Conservation (phyloP, 2,329 filamentous ascomycete species). For the Chaetomium strumarium region DNA sequence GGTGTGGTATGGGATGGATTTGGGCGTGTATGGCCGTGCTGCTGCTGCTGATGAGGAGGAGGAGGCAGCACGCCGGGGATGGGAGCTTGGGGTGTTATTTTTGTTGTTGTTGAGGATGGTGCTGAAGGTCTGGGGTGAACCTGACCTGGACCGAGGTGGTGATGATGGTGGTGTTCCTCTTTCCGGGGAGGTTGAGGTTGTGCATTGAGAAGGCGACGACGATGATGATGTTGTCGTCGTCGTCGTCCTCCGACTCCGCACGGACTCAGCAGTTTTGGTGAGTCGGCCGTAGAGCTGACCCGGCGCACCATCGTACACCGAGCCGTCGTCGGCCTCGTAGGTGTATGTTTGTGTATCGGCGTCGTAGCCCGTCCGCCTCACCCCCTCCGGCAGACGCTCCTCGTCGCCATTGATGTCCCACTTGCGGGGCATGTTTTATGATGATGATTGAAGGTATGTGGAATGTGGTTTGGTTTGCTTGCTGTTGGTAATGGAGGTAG, state of each 20-base stretch:
- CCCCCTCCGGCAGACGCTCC: not conserved
- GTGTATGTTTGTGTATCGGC: not conserved
- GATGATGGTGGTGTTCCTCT: not conserved
- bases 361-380: not conserved
- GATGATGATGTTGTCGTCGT: not conserved
- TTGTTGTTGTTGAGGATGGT: not conserved
- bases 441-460: not conserved
- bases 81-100: not conserved
- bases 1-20: no score
- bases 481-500: not conserved
- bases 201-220: not conserved
- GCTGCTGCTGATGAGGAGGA: no score
- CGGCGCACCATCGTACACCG: not conserved
- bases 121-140: not conserved
- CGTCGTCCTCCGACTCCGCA: not conserved
- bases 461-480: not conserved
- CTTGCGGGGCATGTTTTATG: not conserved
- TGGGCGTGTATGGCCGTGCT: no score
- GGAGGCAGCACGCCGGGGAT: no score
- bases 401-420: not conserved
- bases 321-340: not conserved
- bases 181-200: not conserved
- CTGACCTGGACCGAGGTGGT: not conserved
- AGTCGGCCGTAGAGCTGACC: not conserved
- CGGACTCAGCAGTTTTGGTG: not conserved